Base-by-base conservation (phyloP, 768 basidiomycete genomes). In the Leucogyrophana mollusca region DNA sequence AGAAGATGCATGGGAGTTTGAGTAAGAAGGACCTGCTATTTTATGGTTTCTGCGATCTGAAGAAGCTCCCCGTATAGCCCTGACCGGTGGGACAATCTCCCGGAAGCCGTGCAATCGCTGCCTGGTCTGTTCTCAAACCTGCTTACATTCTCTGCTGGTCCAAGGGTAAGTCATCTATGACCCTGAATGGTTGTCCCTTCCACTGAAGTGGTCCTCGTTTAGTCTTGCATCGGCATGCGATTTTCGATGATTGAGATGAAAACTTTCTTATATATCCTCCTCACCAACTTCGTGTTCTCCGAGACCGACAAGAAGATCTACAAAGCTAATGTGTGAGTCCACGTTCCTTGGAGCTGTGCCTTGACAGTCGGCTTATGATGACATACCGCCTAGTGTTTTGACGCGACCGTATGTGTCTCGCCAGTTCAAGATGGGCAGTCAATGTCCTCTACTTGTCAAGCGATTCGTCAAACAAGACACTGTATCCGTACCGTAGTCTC, bases 181-280 rank as follows among this genome's bases (percentile, higher is more conserved):
- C 24, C n/a, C n/a, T n/a, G n/a, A n/a, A n/a, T n/a, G n/a, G n/a
- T n/a, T n/a, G n/a, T n/a, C n/a, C n/a, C n/a, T n/a, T 25, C 34
- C 33, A 23, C n/a, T 22, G 45, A 35, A 49, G 38, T 51, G 44
- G 30, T 23, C 16, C 21, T 32, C 46, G n/a, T 49, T 42, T 43
- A 92, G 90, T 85, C 87, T 1, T 92, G 90, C 58, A 86, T 90
- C 40, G 90, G 90, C 3, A 73, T 87, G 69, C 80, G 83, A 18
- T 90, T 93, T 62, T 87, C 90, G 4, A 68, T 90, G 60, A 87
- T 91, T 44, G 89, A 93, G 68, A 83, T 90, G 53, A 92, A 92
- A 67, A 74, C 78, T 1, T 83, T 92, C 59, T 57, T 90, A 8
- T 89, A 80, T 55, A 74, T 82, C 40, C 72, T 92, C 17, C 53